Base-by-base conservation (phyloP, 208 protist genomes). In the Trypanosoma rangeli region DNA sequence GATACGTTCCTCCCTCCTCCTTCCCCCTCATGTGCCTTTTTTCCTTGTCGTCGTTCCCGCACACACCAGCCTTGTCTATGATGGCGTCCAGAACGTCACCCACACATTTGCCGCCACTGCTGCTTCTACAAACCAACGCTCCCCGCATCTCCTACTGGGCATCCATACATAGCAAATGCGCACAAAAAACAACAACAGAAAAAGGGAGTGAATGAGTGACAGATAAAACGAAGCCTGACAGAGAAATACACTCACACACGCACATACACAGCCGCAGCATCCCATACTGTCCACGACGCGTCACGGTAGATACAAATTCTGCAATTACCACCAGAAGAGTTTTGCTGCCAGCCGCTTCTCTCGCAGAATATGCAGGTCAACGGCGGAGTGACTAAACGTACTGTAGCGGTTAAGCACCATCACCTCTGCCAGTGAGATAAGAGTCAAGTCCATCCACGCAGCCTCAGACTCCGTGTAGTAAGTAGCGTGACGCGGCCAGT, bases 391-490 rank as follows among this genome's bases (percentile, higher is more conserved):
- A 49, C 67, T 75, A 58, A 80, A 71, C 12, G 75, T 80, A 42
- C 59, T 75, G 64, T 77, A 77, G 18, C 70, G 52, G 63, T 80
- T 77, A 2, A 76, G 54, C 22, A 80, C 39, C 53, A 66, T 57
- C 15, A 69, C 61, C 61, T 70, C 33, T 16, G 74, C 57, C 42
- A 68, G 28, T 15, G 74, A 68, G 9, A 79, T 57, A 35, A 79
- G 44, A 3, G 54, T 73, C 1, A 46, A 7, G 54, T 80, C 75
- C 37, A 76, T 53, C 68, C 33, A 68, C 9, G 62, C 59, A 35
- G 31, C 50, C 61, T 73, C 68, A 8, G 57, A 4, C 16, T 24
- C 20, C 18, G 68, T 65, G 39, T 39, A 62, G 9, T 44, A 37
- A 2, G 13, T 5, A 35, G n/a, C 42, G 12, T 18, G 31, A n/a